A percentile compares a stretch with the other conserved stretches of the same genome.
phyloP scores from a whole-genome alignment of 768 basidiomycete genomes.

The Lactarius sanguifluus region DNA sequence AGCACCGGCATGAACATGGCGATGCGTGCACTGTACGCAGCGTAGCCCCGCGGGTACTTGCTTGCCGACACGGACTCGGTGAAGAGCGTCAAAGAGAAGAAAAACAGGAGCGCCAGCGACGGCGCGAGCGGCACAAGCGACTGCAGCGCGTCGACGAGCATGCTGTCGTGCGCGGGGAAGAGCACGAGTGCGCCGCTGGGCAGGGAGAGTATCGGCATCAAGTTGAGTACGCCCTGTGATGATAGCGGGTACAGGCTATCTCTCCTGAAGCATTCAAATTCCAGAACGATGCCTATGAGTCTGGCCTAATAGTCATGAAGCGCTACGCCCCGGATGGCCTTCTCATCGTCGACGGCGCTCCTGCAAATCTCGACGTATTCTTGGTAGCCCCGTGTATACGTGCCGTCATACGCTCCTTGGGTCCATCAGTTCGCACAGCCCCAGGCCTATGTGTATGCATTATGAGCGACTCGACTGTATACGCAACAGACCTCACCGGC shows the following conservation, averaged over 20 bases:
- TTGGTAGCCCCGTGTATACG: no score
- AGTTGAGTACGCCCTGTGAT: conserved; percentile 61
- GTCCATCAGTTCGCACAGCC: no score
- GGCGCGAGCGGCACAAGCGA: conserved; percentile 48
- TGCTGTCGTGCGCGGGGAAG: conserved; percentile 30
- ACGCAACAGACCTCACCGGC: no score
- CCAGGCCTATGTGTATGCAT: no score
- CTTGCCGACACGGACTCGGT: conserved; percentile 75
- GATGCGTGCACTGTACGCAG: conserved; percentile 72
- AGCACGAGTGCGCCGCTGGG: conserved; percentile 29
- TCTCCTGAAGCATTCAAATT: no score
- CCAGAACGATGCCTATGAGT: no score
- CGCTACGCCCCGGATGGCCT: no score
- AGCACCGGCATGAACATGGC: conserved; percentile 68
- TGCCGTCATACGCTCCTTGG: no score
- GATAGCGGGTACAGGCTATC: conserved; percentile 30
- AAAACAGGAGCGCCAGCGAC: conserved; percentile 63
- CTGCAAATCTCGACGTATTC: no score
- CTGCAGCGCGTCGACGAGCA: conserved; percentile 32
- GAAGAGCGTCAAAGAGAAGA: conserved; percentile 72
- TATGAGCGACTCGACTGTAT: no score
- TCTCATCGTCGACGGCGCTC: no score
- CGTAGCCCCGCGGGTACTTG: conserved; percentile 74
- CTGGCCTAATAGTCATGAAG: no score
- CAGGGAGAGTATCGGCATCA: conserved; percentile 60